Conservation (phyloP, 2,329 filamentous ascomycete genomes). For the Trichoderma gracile region DNA sequence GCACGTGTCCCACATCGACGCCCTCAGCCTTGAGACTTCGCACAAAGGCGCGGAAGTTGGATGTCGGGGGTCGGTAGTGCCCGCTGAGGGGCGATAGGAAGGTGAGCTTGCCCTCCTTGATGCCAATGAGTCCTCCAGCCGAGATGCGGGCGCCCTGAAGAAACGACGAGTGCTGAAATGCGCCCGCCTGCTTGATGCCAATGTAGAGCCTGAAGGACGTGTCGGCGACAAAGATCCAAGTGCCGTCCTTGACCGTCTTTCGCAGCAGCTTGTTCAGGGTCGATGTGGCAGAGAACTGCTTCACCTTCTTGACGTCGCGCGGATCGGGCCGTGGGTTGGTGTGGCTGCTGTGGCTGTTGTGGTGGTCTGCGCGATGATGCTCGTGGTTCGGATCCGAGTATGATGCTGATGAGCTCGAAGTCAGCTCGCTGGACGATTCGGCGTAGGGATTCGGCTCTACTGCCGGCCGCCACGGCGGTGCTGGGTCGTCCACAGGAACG, state of each 20-base stretch:
- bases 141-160: conserved; percentile 79
- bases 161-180: conserved; percentile 90
- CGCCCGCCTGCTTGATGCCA: conserved; percentile 83
- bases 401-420: conserved; percentile 27
- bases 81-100: conserved; percentile 72
- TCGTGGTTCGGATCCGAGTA: conserved; percentile 50
- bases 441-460: conserved; percentile 11
- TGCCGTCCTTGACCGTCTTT: conserved; percentile 79
- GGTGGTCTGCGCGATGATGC: conserved; percentile 62
- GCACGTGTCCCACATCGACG: conserved; percentile 77
- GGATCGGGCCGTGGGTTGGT: conserved; percentile 62
- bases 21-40: conserved; percentile 69
- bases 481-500: conserved; percentile 61
- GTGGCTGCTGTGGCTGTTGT: conserved; percentile 47
- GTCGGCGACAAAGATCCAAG: conserved; percentile 92
- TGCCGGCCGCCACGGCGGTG: conserved; percentile 43
- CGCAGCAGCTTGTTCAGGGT: conserved; percentile 78
- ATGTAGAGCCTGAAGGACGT: conserved; percentile 83
- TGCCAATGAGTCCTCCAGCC: conserved; percentile 80
- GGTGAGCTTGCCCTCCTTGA: conserved; percentile 76
- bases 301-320: conserved; percentile 55
- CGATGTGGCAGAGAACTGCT: conserved; percentile 68
- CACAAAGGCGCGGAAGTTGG: conserved; percentile 82
- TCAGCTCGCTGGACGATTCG: background rate
- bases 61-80: conserved; percentile 81